Percentiles rank a stretch among this genome's conserved stretches.
Conservation (phyloP, 2,329 filamentous ascomycete genomes). For the Gyromitra esculenta region DNA sequence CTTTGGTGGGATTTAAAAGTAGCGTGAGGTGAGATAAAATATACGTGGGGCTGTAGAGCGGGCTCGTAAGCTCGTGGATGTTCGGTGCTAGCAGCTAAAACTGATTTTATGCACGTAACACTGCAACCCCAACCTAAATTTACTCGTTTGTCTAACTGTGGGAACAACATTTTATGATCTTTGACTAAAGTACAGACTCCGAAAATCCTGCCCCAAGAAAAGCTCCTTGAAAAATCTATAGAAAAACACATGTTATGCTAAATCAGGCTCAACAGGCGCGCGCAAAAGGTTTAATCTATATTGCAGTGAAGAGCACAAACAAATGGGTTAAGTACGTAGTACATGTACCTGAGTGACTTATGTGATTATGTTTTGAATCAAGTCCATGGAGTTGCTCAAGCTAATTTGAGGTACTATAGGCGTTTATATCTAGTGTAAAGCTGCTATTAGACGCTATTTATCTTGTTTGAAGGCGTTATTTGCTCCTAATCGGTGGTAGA, state of each 20-base stretch:
- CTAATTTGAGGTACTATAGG: too few relatives aligned
- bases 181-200: too few relatives aligned
- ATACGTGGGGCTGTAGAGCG: neutral
- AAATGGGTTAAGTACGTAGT: too few relatives aligned
- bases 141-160: neutral
- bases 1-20: neutral
- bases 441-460: too few relatives aligned
- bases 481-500: too few relatives aligned
- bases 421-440: too few relatives aligned
- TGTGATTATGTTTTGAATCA: too few relatives aligned
- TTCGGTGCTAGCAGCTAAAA: neutral
- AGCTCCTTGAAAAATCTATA: too few relatives aligned
- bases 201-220: too few relatives aligned
- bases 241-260: neutral
- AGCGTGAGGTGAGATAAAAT: neutral
- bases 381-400: too few relatives aligned
- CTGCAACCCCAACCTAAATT: neutral
- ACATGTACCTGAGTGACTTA: too few relatives aligned
- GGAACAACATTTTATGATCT: neutral
- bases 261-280: neutral
- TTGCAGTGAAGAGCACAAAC: neutral
- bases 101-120: neutral
- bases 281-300: neutral
- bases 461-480: too few relatives aligned
- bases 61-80: neutral